Base-by-base conservation (phyloP, 495 filamentous ascomycete species). In the Parmelia sp. region DNA sequence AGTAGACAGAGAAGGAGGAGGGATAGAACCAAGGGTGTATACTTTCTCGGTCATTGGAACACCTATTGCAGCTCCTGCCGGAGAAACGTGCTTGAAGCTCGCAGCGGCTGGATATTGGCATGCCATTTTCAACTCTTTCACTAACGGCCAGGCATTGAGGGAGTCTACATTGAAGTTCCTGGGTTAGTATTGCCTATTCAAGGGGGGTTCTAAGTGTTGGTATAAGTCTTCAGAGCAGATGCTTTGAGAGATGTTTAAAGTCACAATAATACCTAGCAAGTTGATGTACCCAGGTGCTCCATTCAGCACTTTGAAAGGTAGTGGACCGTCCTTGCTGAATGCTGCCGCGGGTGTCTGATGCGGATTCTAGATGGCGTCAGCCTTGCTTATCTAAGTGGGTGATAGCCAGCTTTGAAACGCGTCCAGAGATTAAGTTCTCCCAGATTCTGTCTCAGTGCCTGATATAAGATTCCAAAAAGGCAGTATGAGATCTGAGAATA, bases 31-130 rank as follows among this genome's bases (percentile, higher is more conserved):
- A 44, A n/a, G 17, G 42, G 42, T 44, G 8, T 44, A 44, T 44
- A 44, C 42, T 51, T 29, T 29, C 4, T 90, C 85, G 64, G 77
- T 90, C 69, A 98, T 82, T 42, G 89, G 90, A 29, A 92, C 82
- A 66, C 92, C 94, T 71, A 98, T 91, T 61, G 94, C 94, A 57
- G 94, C 94, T 68, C 94, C 94, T 45, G 94, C 94, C 11, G 94
- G 94, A 7, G 95, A 97, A 45, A 97, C 94, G 73, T 97, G 95
- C 83, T 98, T 98, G 87, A 98, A 98, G 75, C 90, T 95, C 58
- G 94, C 93, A 25, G 94, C 95, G 33, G 94, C 94, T n/a, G 95
- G 90, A 72, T 86, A 84, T 68, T 87, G 84, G 5, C 96, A 84
- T 39, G 92, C 89, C 65, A 86, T 80, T 82, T 93, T 94, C 66